phyloP scores from a whole-genome alignment of 2,329 filamentous ascomycete genomes.

The Pseudogymnoascus sp. region DNA sequence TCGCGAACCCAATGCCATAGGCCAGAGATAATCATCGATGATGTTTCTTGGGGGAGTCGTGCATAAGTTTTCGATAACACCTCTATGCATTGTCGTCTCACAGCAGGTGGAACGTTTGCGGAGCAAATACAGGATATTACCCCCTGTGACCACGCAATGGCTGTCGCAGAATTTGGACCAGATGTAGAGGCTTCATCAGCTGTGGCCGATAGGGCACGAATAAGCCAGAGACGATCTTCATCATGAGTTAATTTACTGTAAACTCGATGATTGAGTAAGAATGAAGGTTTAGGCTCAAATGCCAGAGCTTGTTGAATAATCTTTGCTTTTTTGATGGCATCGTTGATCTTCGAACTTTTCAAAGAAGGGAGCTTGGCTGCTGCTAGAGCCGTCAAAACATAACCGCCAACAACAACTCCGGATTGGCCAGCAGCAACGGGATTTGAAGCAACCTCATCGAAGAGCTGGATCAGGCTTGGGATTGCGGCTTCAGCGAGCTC shows the following conservation, averaged over 20 bases:
- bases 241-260: conserved; percentile 71
- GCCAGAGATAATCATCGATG: conserved; percentile 58
- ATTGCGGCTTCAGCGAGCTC: conserved; percentile 48
- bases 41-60: conserved; percentile 49
- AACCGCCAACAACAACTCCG: conserved; percentile 73
- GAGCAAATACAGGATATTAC: conserved; percentile 73
- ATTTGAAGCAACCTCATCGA: conserved; percentile 72
- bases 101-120: conserved; percentile 48
- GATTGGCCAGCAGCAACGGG: conserved; percentile 72
- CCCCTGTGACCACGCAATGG: conserved; percentile 72
- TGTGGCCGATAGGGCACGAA: conserved; percentile 60
- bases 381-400: conserved; percentile 62
- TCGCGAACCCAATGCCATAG: conserved; percentile 74
- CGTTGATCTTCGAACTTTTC: conserved; percentile 47
- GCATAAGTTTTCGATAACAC: conserved; percentile 60
- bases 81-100: conserved; percentile 56
- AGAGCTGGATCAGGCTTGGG: conserved; percentile 57
- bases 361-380: conserved; percentile 46
- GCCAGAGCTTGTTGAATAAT: conserved; percentile 60
- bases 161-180: conserved; percentile 43
- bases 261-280: conserved; percentile 75
- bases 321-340: conserved; percentile 54
- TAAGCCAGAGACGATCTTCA: conserved; percentile 73
- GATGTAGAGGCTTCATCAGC: conserved; percentile 42
- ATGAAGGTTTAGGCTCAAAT: conserved; percentile 75